Evolutionary conservation across 2,329 filamentous ascomycete genomes (phyloP).

Genomic region (Aspergillus puulaauensis): DNA sequence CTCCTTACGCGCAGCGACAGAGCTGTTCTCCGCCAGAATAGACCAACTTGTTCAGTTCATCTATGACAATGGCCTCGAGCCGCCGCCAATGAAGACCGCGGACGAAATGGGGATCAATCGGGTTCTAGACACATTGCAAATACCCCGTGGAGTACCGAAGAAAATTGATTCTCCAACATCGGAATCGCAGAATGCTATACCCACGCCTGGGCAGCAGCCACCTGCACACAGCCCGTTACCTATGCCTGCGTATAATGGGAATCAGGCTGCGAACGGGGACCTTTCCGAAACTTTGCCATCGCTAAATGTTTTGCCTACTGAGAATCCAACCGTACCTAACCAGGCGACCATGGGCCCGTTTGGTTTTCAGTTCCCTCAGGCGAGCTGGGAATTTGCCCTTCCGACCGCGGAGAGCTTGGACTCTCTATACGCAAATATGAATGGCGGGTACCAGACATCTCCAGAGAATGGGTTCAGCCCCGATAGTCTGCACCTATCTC

Average conservation of each 20-base stretch:
- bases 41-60: constrained; percentile 44
- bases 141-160: constrained; percentile 1
- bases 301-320: constrained; percentile 13
- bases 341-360: constrained; percentile 22
- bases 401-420: constrained; percentile 38
- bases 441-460: constrained; percentile 17
- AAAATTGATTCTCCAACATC: background rate
- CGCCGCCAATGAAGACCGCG: constrained; percentile 40
- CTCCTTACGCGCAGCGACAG: constrained; percentile 17
- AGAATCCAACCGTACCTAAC: constrained; percentile 10
- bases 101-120: constrained; percentile 39
- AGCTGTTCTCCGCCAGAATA: constrained; percentile 37
- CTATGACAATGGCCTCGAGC: constrained; percentile 39
- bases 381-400: constrained; percentile 36
- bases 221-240: constrained; percentile 13
- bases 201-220: background rate
- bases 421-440: constrained; percentile 34
- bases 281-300: constrained; percentile 9
- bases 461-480: constrained; percentile 26
- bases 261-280: constrained; percentile 4
- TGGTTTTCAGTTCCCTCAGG: constrained; percentile 26
- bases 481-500: constrained; percentile 26
- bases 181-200: background rate
- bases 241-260: constrained; percentile 10
- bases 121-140: constrained; percentile 35